These are phyloP conservation scores for Populus hybrid DNA, from an alignment of 441 rosid genomes.

Conservation along the genomic window DNA sequence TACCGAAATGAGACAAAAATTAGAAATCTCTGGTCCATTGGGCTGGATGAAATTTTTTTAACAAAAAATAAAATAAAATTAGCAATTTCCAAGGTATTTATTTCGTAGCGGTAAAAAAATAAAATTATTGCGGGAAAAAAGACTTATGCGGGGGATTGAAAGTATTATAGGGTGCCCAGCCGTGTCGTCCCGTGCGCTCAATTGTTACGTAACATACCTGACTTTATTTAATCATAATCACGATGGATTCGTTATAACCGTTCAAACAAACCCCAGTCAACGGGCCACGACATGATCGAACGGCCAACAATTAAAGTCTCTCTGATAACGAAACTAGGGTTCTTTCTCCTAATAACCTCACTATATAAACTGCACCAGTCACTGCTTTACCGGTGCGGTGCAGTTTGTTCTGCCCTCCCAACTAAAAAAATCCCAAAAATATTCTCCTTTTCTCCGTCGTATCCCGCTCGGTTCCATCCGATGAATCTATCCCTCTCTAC, in stretches of 20 bases:
- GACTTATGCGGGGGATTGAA: too few species aligned
- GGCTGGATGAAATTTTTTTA: too few species aligned
- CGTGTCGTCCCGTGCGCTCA: neutral
- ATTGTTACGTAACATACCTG: neutral
- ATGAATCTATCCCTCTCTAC: conserved; percentile 36
- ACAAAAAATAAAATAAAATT: too few species aligned
- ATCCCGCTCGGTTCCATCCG: conserved; percentile 26
- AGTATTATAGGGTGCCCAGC: neutral
- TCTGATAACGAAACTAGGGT: conserved; percentile 31
- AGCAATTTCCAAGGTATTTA: too few species aligned
- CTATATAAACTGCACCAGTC: conserved; percentile 30
- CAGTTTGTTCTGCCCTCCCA: conserved; percentile 54
- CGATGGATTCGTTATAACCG: neutral
- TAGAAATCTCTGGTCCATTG: too few species aligned
- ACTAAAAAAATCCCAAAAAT: conserved; percentile 26
- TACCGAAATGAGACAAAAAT: too few species aligned
- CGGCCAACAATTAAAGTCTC: conserved; percentile 15
- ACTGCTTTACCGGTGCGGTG: conserved; percentile 35
- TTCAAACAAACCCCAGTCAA: neutral
- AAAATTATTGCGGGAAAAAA: too few species aligned
- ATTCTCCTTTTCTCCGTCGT: conserved; percentile 10
- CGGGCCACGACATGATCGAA: conserved; percentile 11
- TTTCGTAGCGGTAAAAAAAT: too few species aligned
- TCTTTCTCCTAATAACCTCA: neutral
- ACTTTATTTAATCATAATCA: neutral